These are phyloP conservation scores for Aureobasidium sp. DNA, from an alignment of 2,329 filamentous ascomycete genomes.

Conservation along the genomic window DNA sequence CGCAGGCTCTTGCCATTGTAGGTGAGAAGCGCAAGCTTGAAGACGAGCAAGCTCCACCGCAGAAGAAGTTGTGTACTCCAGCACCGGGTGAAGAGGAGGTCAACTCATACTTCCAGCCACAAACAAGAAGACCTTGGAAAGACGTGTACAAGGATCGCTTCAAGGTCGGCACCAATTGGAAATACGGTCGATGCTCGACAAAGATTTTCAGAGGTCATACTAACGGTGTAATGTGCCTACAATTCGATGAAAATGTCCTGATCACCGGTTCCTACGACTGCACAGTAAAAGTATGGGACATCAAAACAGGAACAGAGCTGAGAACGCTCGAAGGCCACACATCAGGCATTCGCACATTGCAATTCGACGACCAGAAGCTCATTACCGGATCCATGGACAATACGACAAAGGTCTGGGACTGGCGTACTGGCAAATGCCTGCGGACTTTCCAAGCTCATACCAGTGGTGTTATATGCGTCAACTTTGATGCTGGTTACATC, in stretches of 20 bases:
- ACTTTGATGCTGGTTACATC: slow-evolving; percentile 77
- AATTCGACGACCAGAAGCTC: slow-evolving; percentile 87
- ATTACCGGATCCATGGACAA: slow-evolving; percentile 85
- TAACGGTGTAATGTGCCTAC: slow-evolving; percentile 75
- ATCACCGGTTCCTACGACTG: slow-evolving; percentile 93
- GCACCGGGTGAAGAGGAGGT: slow-evolving; percentile 21
- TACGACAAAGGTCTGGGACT: slow-evolving; percentile 92
- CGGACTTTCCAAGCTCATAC: slow-evolving; percentile 73
- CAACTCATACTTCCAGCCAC: slow-evolving; percentile 41
- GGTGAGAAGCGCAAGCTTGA: slow-evolving; percentile 18
- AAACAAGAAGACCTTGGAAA: slow-evolving; percentile 69
- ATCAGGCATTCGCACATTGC: slow-evolving; percentile 75
- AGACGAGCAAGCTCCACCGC: neutral
- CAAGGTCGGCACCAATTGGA: slow-evolving; percentile 96
- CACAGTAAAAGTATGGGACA: slow-evolving; percentile 94
- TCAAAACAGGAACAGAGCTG: slow-evolving; percentile 77
- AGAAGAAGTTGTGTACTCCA: slow-evolving; percentile 31
- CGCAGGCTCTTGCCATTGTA: slow-evolving; percentile 1
- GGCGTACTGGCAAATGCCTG: slow-evolving; percentile 81
- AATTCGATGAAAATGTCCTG: slow-evolving; percentile 82
- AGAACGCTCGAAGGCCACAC: slow-evolving; percentile 80
- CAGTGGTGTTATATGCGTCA: slow-evolving; percentile 76
- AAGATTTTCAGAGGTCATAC: slow-evolving; percentile 79
- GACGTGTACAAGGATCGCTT: slow-evolving; percentile 93
- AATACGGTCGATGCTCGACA: slow-evolving; percentile 80